These are phyloP conservation scores for Cladophialophora bantiana DNA, from an alignment of 2,329 filamentous ascomycete genomes.

Conservation along the genomic window DNA sequence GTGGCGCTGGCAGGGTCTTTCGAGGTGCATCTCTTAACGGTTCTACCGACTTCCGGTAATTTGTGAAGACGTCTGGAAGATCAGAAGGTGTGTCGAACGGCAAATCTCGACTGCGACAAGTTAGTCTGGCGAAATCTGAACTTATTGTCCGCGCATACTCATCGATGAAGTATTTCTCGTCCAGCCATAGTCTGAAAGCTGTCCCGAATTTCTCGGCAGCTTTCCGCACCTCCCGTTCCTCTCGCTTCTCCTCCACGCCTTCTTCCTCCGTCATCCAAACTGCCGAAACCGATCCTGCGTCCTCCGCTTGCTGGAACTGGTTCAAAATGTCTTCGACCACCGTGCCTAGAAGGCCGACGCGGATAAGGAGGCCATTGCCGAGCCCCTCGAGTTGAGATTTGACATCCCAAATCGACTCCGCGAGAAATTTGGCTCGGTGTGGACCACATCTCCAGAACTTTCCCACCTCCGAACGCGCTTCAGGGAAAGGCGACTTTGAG, in stretches of 20 bases:
- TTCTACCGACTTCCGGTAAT: constrained; percentile 75
- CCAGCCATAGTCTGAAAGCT: constrained; percentile 70
- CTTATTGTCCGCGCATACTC: constrained; percentile 64
- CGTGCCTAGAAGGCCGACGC: constrained; percentile 67
- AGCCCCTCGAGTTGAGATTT: constrained; percentile 67
- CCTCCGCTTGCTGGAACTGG: constrained; percentile 51
- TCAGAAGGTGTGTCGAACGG: constrained; percentile 64
- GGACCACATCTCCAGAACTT: constrained; percentile 77
- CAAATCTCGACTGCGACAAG: constrained; percentile 67
- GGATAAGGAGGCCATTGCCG: constrained; percentile 67
- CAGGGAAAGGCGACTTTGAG: constrained; percentile 67
- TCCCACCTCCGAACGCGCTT: constrained; percentile 70
- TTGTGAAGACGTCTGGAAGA: constrained; percentile 77
- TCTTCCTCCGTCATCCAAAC: constrained; percentile 79
- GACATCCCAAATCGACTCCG: constrained; percentile 75
- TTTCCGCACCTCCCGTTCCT: constrained; percentile 64
- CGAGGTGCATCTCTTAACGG: constrained; percentile 72
- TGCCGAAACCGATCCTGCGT: constrained; percentile 60
- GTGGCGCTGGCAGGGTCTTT: constrained; percentile 61
- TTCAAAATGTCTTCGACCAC: constrained; percentile 66
- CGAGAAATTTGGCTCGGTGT: constrained; percentile 74
- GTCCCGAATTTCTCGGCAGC: constrained; percentile 62
- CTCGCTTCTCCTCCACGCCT: constrained; percentile 70
- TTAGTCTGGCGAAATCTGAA: constrained; percentile 13
- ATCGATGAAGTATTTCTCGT: constrained; percentile 81